Base-by-base conservation (phyloP, 108 stramenopile species). In the Poteriospumella lacustris region DNA sequence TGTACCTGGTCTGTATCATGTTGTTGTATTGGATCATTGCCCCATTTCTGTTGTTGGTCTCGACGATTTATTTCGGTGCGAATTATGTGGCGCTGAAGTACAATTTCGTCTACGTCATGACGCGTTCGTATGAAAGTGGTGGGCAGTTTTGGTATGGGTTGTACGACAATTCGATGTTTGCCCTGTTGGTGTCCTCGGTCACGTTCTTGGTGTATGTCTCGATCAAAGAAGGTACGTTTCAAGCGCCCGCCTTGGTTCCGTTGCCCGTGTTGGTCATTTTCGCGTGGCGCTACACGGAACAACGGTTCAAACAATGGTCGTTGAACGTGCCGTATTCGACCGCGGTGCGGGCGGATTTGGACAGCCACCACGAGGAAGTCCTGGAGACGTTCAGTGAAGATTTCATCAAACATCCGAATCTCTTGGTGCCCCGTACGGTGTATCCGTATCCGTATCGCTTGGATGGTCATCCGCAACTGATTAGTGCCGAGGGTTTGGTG, bases 141-240 rank as follows among this genome's bases (percentile, higher is more conserved):
- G 70, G 70, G 5, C 26, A 33, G 70, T 73, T 73, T 42, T 73
- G 70, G 70, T 73, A 73, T 56, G 70, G 70, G 26, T 24, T 73
- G 12, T 73, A 73, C 36, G 33, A 5, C 3, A 12, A 52, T 9
- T 29, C 44, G n/a, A 73, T 73, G 70, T 24, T 26, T 44, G 70
- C n/a, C 15, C 42, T 73, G 43, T 42, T 73, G 24, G 70, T 38
- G 31, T 15, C 44, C 5, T 42, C 70, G 5, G 41, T 73, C 3
- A 73, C 70, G 26, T 33, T 73, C 31, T 26, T 73, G 5, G 70
- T 5, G 3, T 73, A 73, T 31, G 9, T 73, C 31, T 9, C 12
- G 5, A 26, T 73, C n/a, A 73, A 73, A 42, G 40, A 42, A 39
- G 70, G 41, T 26, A 5, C 24, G 28, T 15, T 31, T 12, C 70